A percentile compares a stretch with the other conserved stretches of the same genome.
Evolutionary conservation across 1,284 basidiomycete species (phyloP).

Genomic region (Melampsora americana): DNA sequence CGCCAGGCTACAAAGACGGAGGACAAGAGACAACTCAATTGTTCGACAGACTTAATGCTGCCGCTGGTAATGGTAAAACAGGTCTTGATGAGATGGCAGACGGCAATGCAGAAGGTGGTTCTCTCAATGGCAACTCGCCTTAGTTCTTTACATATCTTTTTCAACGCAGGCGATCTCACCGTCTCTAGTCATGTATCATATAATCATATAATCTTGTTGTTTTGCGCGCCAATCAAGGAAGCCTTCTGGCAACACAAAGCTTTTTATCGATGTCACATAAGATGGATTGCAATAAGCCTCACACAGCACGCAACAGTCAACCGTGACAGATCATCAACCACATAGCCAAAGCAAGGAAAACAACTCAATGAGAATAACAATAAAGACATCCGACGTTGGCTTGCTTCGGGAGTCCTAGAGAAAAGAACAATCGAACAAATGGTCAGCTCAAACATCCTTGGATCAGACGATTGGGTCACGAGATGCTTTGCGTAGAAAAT

Average conservation of each 20-base stretch:
- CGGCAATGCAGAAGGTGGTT: neutral
- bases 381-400: neutral
- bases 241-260: neutral
- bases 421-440: neutral
- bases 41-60: neutral
- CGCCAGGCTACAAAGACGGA: neutral
- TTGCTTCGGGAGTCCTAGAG: neutral
- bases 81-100: neutral
- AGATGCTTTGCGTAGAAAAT: neutral
- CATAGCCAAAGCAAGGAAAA: no score
- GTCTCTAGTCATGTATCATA: neutral
- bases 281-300: neutral
- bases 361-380: no score
- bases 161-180: neutral
- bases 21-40: neutral
- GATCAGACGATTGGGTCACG: neutral
- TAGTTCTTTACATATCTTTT: neutral
- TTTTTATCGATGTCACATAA: neutral
- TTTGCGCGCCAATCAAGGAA: neutral
- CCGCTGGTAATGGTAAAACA: neutral
- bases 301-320: neutral
- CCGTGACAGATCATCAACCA: no score
- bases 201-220: neutral
- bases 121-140: slow-evolving; percentile 20
- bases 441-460: neutral